Percentiles rank a stretch among this genome's conserved stretches.
These are phyloP conservation scores for Xylariaceae sp. DNA, from an alignment of 2,329 filamentous ascomycete genomes.

Conservation along the genomic window DNA sequence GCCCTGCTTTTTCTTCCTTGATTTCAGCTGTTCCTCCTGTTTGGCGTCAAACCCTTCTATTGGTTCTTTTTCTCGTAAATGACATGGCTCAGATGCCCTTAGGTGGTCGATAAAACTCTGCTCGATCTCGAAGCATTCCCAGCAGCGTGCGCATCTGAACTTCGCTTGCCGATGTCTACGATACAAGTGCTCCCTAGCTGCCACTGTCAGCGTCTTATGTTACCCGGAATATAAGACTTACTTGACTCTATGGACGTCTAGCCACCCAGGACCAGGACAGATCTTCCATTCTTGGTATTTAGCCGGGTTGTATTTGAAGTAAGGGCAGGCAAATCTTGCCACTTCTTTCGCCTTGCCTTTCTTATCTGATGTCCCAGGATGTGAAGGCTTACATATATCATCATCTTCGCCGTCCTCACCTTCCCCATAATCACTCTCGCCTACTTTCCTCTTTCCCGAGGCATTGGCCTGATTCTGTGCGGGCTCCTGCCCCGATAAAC, in stretches of 20 bases:
- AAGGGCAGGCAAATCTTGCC: constrained; percentile 21
- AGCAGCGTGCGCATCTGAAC: constrained; percentile 20
- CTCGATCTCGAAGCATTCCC: constrained; percentile 19
- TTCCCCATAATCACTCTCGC: neutral
- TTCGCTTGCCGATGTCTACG: constrained; percentile 22
- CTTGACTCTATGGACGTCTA: constrained; percentile 24
- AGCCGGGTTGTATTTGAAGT: constrained; percentile 22
- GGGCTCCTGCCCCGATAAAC: neutral
- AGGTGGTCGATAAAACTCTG: constrained; percentile 14
- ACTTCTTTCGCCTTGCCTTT: constrained; percentile 15
- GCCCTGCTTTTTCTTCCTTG: constrained; percentile 17
- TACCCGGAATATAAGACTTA: neutral
- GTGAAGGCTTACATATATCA: neutral
- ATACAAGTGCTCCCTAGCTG: constrained; percentile 19
- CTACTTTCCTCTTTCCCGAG: constrained; percentile 6
- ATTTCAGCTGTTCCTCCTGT: constrained; percentile 18
- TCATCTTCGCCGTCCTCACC: neutral
- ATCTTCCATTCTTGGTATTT: constrained; percentile 20
- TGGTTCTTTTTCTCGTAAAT: constrained; percentile 5
- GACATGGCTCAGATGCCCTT: constrained; percentile 10
- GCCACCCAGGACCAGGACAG: constrained; percentile 23
- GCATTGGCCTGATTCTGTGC: neutral
- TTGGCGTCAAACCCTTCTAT: constrained; percentile 21
- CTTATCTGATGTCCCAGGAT: neutral
- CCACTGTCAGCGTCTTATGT: neutral